Conservation (phyloP, 441 rosid species). For the Gossypium laxum region DNA sequence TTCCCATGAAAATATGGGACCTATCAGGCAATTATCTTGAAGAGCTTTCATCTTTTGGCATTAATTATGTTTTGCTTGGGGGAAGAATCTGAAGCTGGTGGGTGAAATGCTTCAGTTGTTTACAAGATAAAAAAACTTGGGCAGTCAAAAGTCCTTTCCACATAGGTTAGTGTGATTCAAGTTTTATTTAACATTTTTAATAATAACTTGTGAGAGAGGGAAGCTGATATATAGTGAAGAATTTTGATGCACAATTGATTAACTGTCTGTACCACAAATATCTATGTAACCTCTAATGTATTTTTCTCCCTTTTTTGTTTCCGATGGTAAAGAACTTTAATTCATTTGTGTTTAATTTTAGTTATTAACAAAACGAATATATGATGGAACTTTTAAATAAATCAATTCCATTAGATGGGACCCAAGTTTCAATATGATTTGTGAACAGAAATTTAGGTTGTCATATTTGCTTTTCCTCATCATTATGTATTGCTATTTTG, state of each 20-base stretch:
- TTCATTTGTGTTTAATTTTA: not conserved
- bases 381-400: not conserved
- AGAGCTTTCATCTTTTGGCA: not conserved
- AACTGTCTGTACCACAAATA: constrained; percentile 5
- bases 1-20: not conserved
- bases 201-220: not conserved
- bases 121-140: not conserved
- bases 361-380: not conserved
- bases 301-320: not conserved
- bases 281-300: not conserved
- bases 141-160: not conserved
- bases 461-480: not conserved
- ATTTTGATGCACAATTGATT: constrained; percentile 8
- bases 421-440: not conserved
- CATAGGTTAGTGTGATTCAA: not conserved
- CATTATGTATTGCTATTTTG: not conserved
- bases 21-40: not conserved
- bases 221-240: not conserved
- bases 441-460: not conserved
- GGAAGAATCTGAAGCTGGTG: not conserved
- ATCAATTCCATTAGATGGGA: not conserved
- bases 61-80: not conserved
- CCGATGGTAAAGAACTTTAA: not conserved
- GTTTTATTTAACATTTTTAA: not conserved
- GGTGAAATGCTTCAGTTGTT: not conserved